Evolutionary conservation across 352 stramenopile genomes (phyloP).

Genomic region (Stramenopiles sp.): DNA sequence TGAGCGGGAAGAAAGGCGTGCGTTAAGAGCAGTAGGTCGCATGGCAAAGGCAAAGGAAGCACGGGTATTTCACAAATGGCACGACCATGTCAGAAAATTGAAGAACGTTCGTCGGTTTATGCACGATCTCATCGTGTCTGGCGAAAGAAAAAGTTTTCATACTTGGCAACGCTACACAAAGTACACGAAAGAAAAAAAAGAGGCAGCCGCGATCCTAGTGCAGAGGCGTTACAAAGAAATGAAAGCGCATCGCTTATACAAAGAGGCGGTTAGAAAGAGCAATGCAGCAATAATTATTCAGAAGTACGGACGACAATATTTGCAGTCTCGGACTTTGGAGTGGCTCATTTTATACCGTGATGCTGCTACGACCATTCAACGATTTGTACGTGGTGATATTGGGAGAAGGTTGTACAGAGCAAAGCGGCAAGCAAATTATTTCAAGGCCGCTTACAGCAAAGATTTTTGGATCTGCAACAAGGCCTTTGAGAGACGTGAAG

Average conservation of each 20-base stretch:
- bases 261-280: conserved; percentile 22
- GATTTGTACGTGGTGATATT: conserved; percentile 31
- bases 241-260: conserved; percentile 28
- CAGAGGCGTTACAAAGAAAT: conserved; percentile 25
- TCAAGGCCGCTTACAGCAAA: conserved; percentile 42
- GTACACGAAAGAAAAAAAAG: conserved; percentile 14
- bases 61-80: conserved; percentile 26
- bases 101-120: conserved; percentile 27
- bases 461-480: conserved; percentile 44
- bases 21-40: background rate
- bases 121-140: background rate
- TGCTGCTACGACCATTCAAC: conserved; percentile 37
- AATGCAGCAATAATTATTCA: conserved; percentile 39
- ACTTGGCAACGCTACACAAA: conserved; percentile 13
- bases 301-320: conserved; percentile 36
- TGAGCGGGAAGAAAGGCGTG: conserved; percentile 17
- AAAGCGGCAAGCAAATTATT: conserved; percentile 28
- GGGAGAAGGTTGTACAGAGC: conserved; percentile 27
- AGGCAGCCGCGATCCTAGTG: conserved; percentile 25
- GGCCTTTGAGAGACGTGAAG: conserved; percentile 32
- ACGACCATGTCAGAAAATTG: conserved; percentile 21
- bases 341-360: conserved; percentile 26
- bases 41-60: conserved; percentile 4
- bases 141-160: conserved; percentile 13
- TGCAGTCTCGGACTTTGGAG: conserved; percentile 34